phyloP scores from a whole-genome alignment of 331 rosid species.

The Quercus phellos region DNA sequence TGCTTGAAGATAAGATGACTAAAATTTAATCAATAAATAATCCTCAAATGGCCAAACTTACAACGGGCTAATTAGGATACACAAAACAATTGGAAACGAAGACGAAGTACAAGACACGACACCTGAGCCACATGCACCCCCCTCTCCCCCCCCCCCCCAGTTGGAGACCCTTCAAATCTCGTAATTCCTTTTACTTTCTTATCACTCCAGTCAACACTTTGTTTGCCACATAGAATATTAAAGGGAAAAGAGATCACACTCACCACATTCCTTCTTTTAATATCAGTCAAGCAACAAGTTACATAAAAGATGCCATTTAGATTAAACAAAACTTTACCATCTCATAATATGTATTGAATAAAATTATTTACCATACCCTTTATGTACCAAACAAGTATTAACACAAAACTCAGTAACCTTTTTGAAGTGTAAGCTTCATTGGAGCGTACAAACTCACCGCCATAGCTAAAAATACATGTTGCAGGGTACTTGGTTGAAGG shows the following conservation, averaged over 20 bases:
- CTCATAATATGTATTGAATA: not conserved
- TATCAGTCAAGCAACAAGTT: constrained; percentile 10
- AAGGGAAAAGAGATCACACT: not conserved
- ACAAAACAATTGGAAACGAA: constrained; percentile 4
- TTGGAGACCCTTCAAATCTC: not conserved
- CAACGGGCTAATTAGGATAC: not conserved
- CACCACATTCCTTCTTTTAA: not conserved
- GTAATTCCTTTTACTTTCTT: not conserved
- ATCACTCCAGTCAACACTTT: not conserved
- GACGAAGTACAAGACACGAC: constrained; percentile 6
- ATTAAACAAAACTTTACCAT: not conserved
- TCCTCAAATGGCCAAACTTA: constrained; percentile 1
- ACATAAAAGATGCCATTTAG: not conserved
- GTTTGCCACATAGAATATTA: not conserved
- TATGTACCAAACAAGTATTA: constrained; percentile 2
- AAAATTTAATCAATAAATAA: not conserved
- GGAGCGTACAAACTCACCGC: constrained; percentile 56
- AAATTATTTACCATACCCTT: not conserved
- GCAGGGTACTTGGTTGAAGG: constrained; percentile 51
- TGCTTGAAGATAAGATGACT: constrained; percentile 13
- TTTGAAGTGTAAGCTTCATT: constrained; percentile 16
- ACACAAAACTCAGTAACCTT: constrained; percentile 19
- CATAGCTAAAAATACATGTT: constrained; percentile 65
- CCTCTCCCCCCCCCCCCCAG: not conserved
- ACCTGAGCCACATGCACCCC: not conserved